Conservation (phyloP, 768 basidiomycete genomes). For the Crassisporium funariophilum region DNA sequence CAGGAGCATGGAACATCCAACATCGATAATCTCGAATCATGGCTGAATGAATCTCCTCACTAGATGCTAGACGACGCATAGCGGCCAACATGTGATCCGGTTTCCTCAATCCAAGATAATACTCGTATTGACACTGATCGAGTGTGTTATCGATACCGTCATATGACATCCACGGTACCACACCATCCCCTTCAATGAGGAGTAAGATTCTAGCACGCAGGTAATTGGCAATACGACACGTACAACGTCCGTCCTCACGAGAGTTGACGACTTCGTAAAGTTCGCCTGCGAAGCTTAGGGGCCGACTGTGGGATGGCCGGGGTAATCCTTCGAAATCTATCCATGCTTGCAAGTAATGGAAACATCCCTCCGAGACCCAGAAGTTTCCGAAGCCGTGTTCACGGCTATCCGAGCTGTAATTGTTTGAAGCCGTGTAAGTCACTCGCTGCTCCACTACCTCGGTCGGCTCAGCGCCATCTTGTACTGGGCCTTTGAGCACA, state of each 20-base stretch:
- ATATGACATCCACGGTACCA: background rate
- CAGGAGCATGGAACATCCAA: constrained; percentile 11
- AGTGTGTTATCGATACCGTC: constrained; percentile 10
- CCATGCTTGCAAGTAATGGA: too few species aligned
- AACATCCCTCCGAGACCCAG: too few species aligned
- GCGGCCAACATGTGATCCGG: background rate
- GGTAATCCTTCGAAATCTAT: constrained; percentile 1
- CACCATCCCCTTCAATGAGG: background rate
- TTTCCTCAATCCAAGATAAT: background rate
- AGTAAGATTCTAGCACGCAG: too few species aligned
- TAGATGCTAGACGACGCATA: background rate
- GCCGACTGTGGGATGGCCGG: background rate
- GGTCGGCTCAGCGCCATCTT: too few species aligned
- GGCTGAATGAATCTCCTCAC: background rate
- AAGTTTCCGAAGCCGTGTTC: too few species aligned
- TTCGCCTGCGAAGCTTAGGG: constrained; percentile 11
- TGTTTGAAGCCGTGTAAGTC: too few species aligned
- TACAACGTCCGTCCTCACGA: constrained; percentile 8
- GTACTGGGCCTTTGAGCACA: too few species aligned
- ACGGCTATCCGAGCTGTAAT: too few species aligned
- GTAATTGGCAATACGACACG: background rate
- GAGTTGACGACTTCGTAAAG: constrained; percentile 13
- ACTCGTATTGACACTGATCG: constrained; percentile 5
- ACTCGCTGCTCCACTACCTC: too few species aligned
- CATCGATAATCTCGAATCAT: constrained; percentile 7